Percentiles rank a stretch among this genome's conserved stretches.
Evolutionary conservation across 2,329 filamentous ascomycete genomes (phyloP).

Genomic region (Pyrenochaeta sp.): DNA sequence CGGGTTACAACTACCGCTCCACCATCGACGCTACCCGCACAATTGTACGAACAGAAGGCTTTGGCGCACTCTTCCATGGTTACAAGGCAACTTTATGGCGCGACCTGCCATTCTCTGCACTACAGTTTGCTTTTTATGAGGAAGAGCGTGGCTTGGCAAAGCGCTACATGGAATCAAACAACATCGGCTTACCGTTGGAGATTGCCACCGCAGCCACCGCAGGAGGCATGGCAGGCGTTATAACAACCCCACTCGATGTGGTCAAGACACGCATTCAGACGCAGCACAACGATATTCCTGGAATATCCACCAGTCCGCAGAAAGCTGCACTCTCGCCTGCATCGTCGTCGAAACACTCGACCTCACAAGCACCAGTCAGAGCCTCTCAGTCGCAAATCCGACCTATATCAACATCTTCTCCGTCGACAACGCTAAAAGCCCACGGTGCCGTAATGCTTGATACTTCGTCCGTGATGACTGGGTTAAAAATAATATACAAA

Average conservation of each 20-base stretch:
- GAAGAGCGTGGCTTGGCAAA: constrained; percentile 87
- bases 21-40: constrained; percentile 85
- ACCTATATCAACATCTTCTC: constrained; percentile 87
- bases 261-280: constrained; percentile 98
- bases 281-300: constrained; percentile 69
- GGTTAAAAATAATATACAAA: constrained; percentile 85
- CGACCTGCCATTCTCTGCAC: constrained; percentile 92
- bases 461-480: constrained; percentile 87
- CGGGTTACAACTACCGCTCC: constrained; percentile 93
- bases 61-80: constrained; percentile 89
- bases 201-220: constrained; percentile 88
- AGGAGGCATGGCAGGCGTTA: constrained; percentile 89
- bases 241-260: constrained; percentile 95
- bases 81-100: constrained; percentile 95
- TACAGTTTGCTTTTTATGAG: constrained; percentile 99
- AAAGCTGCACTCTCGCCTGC: constrained; percentile 27
- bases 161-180: constrained; percentile 77
- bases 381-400: constrained; percentile 58
- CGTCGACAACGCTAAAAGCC: constrained; percentile 80
- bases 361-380: constrained; percentile 32
- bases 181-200: constrained; percentile 86
- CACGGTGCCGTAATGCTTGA: constrained; percentile 83
- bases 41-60: constrained; percentile 83
- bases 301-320: constrained; percentile 20
- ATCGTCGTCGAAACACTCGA: constrained; percentile 43